Evolutionary conservation across 2,329 filamentous ascomycete genomes (phyloP).

Genomic region (Talaromyces pinophilus): DNA sequence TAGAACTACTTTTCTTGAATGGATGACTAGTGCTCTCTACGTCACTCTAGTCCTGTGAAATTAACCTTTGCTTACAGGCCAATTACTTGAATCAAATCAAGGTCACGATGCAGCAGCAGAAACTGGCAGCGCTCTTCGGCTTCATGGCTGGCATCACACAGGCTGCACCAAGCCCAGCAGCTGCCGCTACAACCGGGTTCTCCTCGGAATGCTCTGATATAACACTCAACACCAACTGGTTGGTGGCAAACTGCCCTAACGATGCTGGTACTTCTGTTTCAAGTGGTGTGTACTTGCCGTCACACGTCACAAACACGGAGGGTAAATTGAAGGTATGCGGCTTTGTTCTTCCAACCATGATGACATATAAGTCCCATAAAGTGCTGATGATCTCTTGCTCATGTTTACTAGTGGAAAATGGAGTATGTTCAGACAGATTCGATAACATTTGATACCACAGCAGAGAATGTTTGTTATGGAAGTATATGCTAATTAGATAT

Average conservation of each 20-base stretch:
- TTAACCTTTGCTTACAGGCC: background rate
- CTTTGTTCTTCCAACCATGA: background rate
- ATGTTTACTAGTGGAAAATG: constrained; percentile 7
- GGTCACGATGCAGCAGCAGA: background rate
- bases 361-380: background rate
- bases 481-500: background rate
- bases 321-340: constrained; percentile 18
- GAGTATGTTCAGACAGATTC: background rate
- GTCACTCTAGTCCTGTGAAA: background rate
- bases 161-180: background rate
- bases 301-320: constrained; percentile 18
- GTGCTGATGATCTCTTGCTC: background rate
- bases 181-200: constrained; percentile 14
- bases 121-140: background rate
- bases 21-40: background rate
- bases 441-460: background rate
- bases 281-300: constrained; percentile 23
- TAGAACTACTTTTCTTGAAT: background rate
- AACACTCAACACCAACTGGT: constrained; percentile 20
- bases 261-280: constrained; percentile 18
- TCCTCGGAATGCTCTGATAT: constrained; percentile 23
- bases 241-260: constrained; percentile 23
- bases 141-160: background rate
- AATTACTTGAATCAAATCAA: background rate
- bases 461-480: background rate